Conservation (phyloP, 1,139 yeast genomes). For the Pichia sp. region DNA sequence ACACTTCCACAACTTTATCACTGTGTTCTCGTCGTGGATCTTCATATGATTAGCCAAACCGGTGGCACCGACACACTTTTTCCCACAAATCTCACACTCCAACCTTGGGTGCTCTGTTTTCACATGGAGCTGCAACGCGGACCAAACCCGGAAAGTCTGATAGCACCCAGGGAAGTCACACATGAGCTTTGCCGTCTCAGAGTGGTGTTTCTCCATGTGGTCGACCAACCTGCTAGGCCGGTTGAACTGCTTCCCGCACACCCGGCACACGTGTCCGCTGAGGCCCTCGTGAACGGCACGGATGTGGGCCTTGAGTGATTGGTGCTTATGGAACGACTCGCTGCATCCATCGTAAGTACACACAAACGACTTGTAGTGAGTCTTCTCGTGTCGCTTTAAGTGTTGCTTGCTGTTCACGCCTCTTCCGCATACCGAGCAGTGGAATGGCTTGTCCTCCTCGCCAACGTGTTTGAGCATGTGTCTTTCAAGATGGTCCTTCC, state of each 20-base stretch:
- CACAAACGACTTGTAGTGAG: constrained; percentile 67
- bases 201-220: constrained; percentile 60
- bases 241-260: constrained; percentile 55
- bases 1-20: constrained; percentile 61
- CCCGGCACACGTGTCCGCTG: constrained; percentile 45
- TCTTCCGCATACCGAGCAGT: constrained; percentile 73
- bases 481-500: constrained; percentile 75
- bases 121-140: constrained; percentile 67
- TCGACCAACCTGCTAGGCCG: constrained; percentile 59
- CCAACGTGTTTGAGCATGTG: constrained; percentile 63
- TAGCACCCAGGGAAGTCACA: constrained; percentile 63
- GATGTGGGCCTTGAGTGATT: constrained; percentile 71
- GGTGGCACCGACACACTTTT: constrained; percentile 66
- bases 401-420: constrained; percentile 84
- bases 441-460: constrained; percentile 62
- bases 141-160: constrained; percentile 66
- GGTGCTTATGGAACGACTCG: constrained; percentile 72
- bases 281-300: constrained; percentile 54
- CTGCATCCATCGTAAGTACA: constrained; percentile 62
- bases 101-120: constrained; percentile 70
- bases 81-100: constrained; percentile 63
- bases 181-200: constrained; percentile 50
- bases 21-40: constrained; percentile 49
- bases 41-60: constrained; percentile 72
- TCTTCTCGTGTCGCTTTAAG: constrained; percentile 64